phyloP scores from a whole-genome alignment of 768 basidiomycete species.

The Trametes gibbosa region DNA sequence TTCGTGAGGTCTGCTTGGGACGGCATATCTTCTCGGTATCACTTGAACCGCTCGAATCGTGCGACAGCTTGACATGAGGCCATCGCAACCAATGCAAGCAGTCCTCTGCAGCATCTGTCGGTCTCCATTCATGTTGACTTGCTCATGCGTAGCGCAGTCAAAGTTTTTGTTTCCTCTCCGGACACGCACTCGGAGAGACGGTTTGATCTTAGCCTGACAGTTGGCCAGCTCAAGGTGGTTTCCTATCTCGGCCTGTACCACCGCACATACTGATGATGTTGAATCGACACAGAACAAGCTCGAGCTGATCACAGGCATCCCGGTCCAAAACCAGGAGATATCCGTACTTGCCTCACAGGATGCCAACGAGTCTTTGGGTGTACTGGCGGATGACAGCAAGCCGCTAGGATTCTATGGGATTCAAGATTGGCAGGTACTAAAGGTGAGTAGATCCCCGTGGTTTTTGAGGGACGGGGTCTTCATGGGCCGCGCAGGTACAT shows the following conservation, averaged over 20 bases:
- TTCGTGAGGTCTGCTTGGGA: too few relatives aligned
- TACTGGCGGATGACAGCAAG: slow-evolving; percentile 63
- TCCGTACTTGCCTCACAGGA: slow-evolving; percentile 57
- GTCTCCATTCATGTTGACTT: not conserved
- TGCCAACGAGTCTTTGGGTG: slow-evolving; percentile 46
- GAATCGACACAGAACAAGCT: slow-evolving; percentile 48
- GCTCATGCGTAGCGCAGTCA: slow-evolving; percentile 49
- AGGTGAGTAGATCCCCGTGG: slow-evolving; percentile 45
- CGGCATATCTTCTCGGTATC: too few relatives aligned
- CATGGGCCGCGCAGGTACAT: slow-evolving; percentile 46
- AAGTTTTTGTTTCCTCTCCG: slow-evolving; percentile 77
- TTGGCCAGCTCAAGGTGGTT: slow-evolving; percentile 79
- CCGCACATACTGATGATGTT: not conserved
- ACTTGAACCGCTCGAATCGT: too few relatives aligned
- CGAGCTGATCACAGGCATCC: slow-evolving; percentile 89
- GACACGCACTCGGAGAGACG: slow-evolving; percentile 91
- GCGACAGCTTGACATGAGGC: slow-evolving; percentile 16
- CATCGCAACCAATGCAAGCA: slow-evolving; percentile 26
- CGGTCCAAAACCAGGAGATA: slow-evolving; percentile 68
- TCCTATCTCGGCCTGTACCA: not conserved
- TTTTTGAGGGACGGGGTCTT: not conserved
- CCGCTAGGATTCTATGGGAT: slow-evolving; percentile 75
- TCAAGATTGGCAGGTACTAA: slow-evolving; percentile 74
- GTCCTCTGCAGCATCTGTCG: not conserved
- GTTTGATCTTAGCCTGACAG: slow-evolving; percentile 69